Evolutionary conservation across 176 grass and related monocot genomes (phyloP), one percentile per base, ranked within the genome.

Genomic region (Tillandsia fasciculata): DNA sequence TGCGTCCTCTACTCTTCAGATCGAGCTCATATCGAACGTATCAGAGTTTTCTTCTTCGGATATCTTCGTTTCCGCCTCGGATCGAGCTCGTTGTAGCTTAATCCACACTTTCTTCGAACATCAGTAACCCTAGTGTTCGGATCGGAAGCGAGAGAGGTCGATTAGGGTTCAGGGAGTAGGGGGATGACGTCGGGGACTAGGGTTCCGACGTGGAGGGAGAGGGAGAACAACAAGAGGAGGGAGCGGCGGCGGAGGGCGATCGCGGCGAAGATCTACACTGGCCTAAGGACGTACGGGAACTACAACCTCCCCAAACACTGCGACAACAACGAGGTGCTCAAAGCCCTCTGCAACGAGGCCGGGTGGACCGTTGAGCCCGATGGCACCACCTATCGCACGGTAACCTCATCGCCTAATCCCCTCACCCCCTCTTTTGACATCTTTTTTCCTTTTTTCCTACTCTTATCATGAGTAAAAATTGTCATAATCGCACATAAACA

Each of bases 321-420:
- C 65, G 75, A 77, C 75, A 68, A 77, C 65, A 77, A 77, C 52
- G 75, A 77, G 27, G 75, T 77, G 20, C 75, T 77, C 53, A 77
- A 77, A 51, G 75, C 75, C 17, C 66, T 77, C 33, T 77, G 75
- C 52, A 13, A 51, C 52, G 75, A 77, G 52, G 75, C 66, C 12
- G 75, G 75, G n/a, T 77, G 75, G 75, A 26, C 13, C 8, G 75
- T 77, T 8, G 75, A 77, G 66, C 33, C 52, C 12, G 75, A 77
- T n/a, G 65, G 65, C 26, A 67, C 65, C 17, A 67, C 42, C 17
- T 67, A 67, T n/a, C 65, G 65, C 29, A 67, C 15, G 65, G 65
- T 67, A 33, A 67, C 9, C 65, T n/a, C 65, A 49, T 12, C 17
- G 33, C 33, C 33, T 42, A 42, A 42, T 61, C 17, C 56, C 56